These are phyloP conservation scores for Wickerhamiella bombiphila DNA, from an alignment of 805 yeast species.

Conservation along the genomic window DNA sequence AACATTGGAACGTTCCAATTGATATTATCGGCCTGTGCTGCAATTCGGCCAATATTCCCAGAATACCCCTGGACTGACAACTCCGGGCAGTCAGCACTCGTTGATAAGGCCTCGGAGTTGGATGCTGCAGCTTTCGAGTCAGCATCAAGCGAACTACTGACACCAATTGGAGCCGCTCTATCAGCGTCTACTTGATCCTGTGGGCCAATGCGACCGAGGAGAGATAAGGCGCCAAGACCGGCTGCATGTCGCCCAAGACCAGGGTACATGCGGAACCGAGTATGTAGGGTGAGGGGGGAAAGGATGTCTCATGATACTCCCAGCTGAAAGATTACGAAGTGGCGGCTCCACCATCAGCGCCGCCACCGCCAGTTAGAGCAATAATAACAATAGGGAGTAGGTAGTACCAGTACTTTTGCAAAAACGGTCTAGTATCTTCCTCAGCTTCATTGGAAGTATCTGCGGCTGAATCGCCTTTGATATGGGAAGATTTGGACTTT, in stretches of 20 bases:
- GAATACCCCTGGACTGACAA: neutral
- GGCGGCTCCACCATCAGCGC: neutral
- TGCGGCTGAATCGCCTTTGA: conserved; percentile 22
- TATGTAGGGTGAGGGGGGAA: too few relatives aligned
- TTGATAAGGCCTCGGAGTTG: too few relatives aligned
- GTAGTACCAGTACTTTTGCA: conserved; percentile 14
- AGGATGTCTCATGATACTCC: too few relatives aligned
- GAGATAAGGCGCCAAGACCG: neutral
- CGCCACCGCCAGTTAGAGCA: conserved; percentile 2
- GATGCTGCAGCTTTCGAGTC: too few relatives aligned
- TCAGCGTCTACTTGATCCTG: too few relatives aligned
- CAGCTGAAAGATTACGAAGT: too few relatives aligned
- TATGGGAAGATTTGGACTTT: neutral
- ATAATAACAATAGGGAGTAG: conserved; percentile 7
- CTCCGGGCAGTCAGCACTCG: neutral
- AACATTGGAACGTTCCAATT: conserved; percentile 7
- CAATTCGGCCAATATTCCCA: conserved; percentile 4
- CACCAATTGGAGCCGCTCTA: too few relatives aligned
- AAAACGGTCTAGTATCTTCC: conserved; percentile 8
- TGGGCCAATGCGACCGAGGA: too few relatives aligned
- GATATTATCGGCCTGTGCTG: conserved; percentile 1
- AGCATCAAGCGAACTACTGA: too few relatives aligned
- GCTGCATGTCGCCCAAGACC: conserved; percentile 1
- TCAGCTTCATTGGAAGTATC: conserved; percentile 1
- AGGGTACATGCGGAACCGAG: too few relatives aligned